A percentile compares a stretch with the other conserved stretches of the same genome.
Evolutionary conservation across 2,329 filamentous ascomycete species (phyloP).

Genomic region (Fusarium chaquense): DNA sequence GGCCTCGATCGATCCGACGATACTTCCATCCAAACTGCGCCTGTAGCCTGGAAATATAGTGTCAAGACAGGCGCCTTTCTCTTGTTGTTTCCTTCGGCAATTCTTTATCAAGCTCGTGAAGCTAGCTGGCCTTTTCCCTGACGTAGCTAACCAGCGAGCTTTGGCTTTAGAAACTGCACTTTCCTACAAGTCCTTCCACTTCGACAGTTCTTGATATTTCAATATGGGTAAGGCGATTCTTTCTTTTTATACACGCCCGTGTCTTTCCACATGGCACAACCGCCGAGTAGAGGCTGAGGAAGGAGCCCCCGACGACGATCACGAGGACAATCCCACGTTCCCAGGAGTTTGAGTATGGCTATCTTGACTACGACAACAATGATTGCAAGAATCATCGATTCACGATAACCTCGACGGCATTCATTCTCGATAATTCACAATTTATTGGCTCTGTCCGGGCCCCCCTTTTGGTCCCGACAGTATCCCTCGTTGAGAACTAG

Average conservation of each 20-base stretch:
- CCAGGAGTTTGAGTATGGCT: conserved; percentile 2
- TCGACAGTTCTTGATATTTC: conserved; percentile 56
- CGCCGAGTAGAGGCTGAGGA: conserved; percentile 42
- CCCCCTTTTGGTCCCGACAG: conserved; percentile 51
- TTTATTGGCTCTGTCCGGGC: conserved; percentile 59
- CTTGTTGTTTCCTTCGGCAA: conserved; percentile 13
- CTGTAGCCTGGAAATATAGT: conserved; percentile 8
- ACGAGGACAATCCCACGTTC: conserved; percentile 39
- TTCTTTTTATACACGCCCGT: conserved; percentile 48
- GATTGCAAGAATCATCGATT: conserved; percentile 43
- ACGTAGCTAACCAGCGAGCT: conserved; percentile 44
- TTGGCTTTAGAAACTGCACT: conserved; percentile 45
- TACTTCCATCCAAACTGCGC: conserved; percentile 14
- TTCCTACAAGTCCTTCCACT: conserved; percentile 49
- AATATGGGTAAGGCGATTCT: conserved; percentile 57
- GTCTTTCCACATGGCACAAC: conserved; percentile 42
- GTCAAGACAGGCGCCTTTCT: conserved; percentile 14
- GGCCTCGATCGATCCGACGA: conserved; percentile 28
- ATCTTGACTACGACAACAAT: conserved; percentile 19
- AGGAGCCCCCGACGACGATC: conserved; percentile 35
- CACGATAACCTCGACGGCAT: conserved; percentile 52
- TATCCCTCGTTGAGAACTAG: conserved; percentile 44
- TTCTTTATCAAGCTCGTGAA: conserved; percentile 33
- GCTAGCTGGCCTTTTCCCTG: conserved; percentile 45
- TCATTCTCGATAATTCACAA: conserved; percentile 58